Evolutionary conservation across 352 stramenopile species (phyloP).

Genomic region (Aphanomyces invadans): DNA sequence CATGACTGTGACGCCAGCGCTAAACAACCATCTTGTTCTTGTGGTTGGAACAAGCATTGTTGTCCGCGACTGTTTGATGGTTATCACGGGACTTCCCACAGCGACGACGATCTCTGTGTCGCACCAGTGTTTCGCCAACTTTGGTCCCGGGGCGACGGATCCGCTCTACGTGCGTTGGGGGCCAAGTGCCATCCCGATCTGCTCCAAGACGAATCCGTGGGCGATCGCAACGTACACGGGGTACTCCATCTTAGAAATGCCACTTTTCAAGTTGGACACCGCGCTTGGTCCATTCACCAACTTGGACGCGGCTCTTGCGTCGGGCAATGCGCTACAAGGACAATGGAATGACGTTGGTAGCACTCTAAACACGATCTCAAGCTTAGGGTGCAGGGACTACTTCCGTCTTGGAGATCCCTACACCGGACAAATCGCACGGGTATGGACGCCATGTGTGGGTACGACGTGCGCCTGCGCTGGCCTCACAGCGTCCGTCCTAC

Average conservation of each 20-base stretch:
- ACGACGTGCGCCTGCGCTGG: conserved; percentile 46
- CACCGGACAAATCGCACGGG: conserved; percentile 41
- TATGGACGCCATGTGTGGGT: conserved; percentile 30
- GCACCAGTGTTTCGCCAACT: conserved; percentile 29
- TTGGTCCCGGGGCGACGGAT: conserved; percentile 26
- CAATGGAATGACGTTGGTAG: conserved; percentile 12
- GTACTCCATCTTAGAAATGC: conserved; percentile 1
- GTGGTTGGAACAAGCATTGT: conserved; percentile 28
- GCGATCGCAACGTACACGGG: conserved; percentile 1
- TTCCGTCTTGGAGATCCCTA: conserved; percentile 48
- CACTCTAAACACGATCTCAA: not conserved
- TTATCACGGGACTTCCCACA: conserved; percentile 2
- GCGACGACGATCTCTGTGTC: conserved; percentile 30
- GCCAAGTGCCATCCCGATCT: conserved; percentile 59
- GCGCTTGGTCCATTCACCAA: conserved; percentile 19
- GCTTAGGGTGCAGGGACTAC: conserved; percentile 52
- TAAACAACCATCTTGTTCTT: conserved; percentile 30
- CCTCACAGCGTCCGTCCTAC: conserved; percentile 13
- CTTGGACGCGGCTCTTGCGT: not conserved
- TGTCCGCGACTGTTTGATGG: conserved; percentile 9
- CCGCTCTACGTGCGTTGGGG: conserved; percentile 53
- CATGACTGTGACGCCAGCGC: conserved; percentile 38
- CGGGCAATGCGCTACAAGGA: conserved; percentile 6
- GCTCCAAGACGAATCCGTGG: conserved; percentile 43
- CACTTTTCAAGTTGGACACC: conserved; percentile 19